Conservation (phyloP, 495 filamentous ascomycete genomes). For the Daldinia concentrica region DNA sequence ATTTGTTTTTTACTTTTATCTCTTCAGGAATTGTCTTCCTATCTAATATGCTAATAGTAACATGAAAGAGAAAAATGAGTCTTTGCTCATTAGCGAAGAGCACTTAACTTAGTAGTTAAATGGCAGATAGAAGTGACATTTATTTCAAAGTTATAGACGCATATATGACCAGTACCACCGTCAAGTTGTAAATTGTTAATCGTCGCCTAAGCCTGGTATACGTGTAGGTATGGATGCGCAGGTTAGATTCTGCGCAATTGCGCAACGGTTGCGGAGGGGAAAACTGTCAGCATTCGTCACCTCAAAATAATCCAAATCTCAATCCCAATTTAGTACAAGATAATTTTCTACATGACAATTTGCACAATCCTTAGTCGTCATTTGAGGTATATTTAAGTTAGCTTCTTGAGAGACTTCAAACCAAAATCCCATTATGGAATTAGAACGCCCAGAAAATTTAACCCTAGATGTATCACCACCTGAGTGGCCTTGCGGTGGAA, state of each 20-base stretch:
- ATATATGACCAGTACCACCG: background rate
- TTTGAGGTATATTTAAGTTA: background rate
- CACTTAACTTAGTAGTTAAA: background rate
- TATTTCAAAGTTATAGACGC: background rate
- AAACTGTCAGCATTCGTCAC: background rate
- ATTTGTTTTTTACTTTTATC: too few relatives aligned
- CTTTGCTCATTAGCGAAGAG: background rate
- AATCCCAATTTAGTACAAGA: background rate
- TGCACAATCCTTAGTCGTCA: background rate
- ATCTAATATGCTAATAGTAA: background rate
- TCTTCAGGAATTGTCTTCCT: background rate
- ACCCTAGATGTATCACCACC: background rate
- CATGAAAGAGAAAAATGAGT: background rate
- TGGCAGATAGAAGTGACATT: background rate
- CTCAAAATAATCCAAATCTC: background rate
- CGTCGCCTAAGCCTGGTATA: background rate
- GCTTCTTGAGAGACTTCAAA: background rate
- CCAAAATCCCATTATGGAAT: background rate
- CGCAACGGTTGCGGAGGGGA: background rate
- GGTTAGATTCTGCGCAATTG: constrained; percentile 1
- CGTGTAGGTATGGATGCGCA: background rate
- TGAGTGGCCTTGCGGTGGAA: background rate
- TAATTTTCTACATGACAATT: background rate
- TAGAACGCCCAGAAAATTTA: background rate
- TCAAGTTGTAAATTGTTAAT: background rate